phyloP scores from a whole-genome alignment of 2,329 filamentous ascomycete genomes.

The Aspergillus nomiae region DNA sequence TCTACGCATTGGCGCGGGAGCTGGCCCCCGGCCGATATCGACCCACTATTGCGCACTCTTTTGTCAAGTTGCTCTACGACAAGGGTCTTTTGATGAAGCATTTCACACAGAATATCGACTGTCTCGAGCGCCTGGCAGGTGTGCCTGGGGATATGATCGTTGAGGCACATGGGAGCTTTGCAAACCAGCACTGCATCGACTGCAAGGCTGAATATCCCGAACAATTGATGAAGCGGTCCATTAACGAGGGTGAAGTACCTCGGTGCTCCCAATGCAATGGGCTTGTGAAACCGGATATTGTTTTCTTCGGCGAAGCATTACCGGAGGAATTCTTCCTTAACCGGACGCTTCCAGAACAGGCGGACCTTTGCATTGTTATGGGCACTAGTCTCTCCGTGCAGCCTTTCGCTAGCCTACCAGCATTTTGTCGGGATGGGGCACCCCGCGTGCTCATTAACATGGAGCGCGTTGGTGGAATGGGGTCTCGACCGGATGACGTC shows the following conservation, averaged over 20 bases:
- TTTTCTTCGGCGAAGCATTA: conserved; percentile 83
- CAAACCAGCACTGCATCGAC: conserved; percentile 86
- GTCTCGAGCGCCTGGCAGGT: conserved; percentile 83
- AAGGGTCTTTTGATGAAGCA: conserved; percentile 80
- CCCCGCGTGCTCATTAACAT: conserved; percentile 87
- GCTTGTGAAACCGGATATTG: conserved; percentile 89
- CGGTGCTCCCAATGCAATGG: conserved; percentile 71
- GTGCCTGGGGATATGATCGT: conserved; percentile 79
- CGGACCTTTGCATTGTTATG: conserved; percentile 81
- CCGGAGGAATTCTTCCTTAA: conserved; percentile 67
- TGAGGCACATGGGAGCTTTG: conserved; percentile 95
- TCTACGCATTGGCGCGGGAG: conserved; percentile 89
- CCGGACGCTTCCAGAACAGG: conserved; percentile 56
- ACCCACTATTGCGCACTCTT: conserved; percentile 87
- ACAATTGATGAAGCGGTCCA: conserved; percentile 70
- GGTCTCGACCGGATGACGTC: conserved; percentile 79
- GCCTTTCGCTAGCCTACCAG: conserved; percentile 82
- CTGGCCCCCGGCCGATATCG: conserved; percentile 87
- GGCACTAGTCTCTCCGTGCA: conserved; percentile 87
- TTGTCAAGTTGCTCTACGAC: conserved; percentile 77
- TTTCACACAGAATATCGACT: conserved; percentile 98
- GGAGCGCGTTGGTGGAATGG: conserved; percentile 78
- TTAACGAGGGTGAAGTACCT: conserved; percentile 69
- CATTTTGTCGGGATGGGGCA: conserved; percentile 59
- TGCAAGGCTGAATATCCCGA: conserved; percentile 74